Conservation (phyloP, 2,329 filamentous ascomycete species). For the Fusarium solani-melongenae region DNA sequence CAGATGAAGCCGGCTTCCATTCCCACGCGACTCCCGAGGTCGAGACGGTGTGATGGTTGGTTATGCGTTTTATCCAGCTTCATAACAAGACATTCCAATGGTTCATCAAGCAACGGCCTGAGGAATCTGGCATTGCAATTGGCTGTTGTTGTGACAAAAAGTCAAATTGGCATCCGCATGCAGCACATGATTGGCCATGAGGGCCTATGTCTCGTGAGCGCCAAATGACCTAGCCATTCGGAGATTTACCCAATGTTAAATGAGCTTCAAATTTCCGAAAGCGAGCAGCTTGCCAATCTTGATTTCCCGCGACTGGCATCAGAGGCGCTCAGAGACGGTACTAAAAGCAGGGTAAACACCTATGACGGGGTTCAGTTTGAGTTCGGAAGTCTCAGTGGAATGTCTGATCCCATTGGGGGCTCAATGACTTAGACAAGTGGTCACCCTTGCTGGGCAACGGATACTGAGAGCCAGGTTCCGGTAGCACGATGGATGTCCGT, state of each 20-base stretch:
- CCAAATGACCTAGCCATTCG: constrained; percentile 26
- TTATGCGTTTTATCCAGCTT: not conserved
- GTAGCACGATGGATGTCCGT: not conserved
- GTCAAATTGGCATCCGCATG: constrained; percentile 15
- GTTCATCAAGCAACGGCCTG: not conserved
- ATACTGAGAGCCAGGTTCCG: not conserved
- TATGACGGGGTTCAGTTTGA: constrained; percentile 18
- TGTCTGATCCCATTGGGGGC: constrained; percentile 1
- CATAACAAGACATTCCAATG: not conserved
- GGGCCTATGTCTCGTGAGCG: constrained; percentile 27
- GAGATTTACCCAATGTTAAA: constrained; percentile 36
- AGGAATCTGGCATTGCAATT: constrained; percentile 18
- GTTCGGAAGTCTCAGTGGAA: constrained; percentile 13
- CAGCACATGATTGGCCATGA: constrained; percentile 30
- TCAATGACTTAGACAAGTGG: constrained; percentile 10
- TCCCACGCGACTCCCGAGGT: not conserved
- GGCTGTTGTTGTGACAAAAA: constrained; percentile 8
- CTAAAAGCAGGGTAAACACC: constrained; percentile 24
- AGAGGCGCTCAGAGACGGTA: not conserved
- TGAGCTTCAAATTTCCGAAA: constrained; percentile 41
- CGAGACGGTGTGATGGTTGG: not conserved
- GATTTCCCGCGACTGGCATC: not conserved
- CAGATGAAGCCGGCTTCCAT: not conserved
- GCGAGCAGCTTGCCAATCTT: constrained; percentile 16
- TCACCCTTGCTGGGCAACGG: constrained; percentile 22